phyloP scores from a whole-genome alignment of 345 rosid genomes.

The Brassica napus region Da-Ae NC_063437.1:17724501-17725000 shows the following conservation, averaged over 20 bases:
- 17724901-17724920: slow-evolving; percentile 30
- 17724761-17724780: slow-evolving; percentile 34
- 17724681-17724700: slow-evolving; percentile 18
- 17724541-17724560: too few relatives aligned
- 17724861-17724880: slow-evolving; percentile 37
- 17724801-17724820: slow-evolving; percentile 36
- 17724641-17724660: background rate
- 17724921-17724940: slow-evolving; percentile 31
- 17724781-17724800: slow-evolving; percentile 30
- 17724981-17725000: background rate
- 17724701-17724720: slow-evolving; percentile 28
- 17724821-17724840: slow-evolving; percentile 38
- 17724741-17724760: slow-evolving; percentile 35
- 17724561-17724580: too few relatives aligned
- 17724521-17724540: too few relatives aligned
- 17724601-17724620: too few relatives aligned
- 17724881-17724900: slow-evolving; percentile 39
- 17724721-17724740: slow-evolving; percentile 29
- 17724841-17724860: slow-evolving; percentile 41
- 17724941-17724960: background rate
- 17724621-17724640: background rate
- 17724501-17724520: too few relatives aligned
- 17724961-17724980: background rate
- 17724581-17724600: too few relatives aligned
- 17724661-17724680: background rate